phyloP scores from a whole-genome alignment of 306 rosid species.

The Coriaria nepalensis region DNA sequence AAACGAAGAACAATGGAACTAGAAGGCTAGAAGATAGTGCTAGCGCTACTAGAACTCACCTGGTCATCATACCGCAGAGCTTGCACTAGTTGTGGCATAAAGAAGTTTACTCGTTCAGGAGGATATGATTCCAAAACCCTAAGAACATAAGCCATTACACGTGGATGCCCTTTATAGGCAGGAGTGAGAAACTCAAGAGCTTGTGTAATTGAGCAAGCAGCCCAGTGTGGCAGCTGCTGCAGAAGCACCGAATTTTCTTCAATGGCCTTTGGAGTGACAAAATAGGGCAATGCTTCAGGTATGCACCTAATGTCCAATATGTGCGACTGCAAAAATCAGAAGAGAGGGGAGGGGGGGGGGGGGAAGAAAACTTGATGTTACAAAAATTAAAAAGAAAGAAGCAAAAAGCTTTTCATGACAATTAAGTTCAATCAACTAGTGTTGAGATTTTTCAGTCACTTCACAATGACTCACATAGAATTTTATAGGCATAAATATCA shows the following conservation, averaged over 20 bases:
- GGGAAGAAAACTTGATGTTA: too few relatives aligned
- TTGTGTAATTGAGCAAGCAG: slow-evolving; percentile 94
- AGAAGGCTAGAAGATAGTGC: too few relatives aligned
- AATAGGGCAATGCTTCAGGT: slow-evolving; percentile 93
- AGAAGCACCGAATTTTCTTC: slow-evolving; percentile 89
- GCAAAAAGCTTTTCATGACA: too few relatives aligned
- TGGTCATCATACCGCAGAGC: slow-evolving; percentile 88
- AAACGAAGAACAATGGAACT: neutral
- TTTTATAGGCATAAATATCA: too few relatives aligned
- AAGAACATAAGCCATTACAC: slow-evolving; percentile 95
- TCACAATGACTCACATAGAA: too few relatives aligned
- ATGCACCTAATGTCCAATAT: slow-evolving; percentile 72
- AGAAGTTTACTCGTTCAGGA: slow-evolving; percentile 83
- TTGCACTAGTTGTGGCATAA: slow-evolving; percentile 98
- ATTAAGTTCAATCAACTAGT: too few relatives aligned
- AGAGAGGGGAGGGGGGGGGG: too few relatives aligned
- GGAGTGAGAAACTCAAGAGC: slow-evolving; percentile 93
- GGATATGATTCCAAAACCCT: slow-evolving; percentile 97
- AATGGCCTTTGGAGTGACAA: slow-evolving; percentile 81
- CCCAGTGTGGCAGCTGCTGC: slow-evolving; percentile 99
- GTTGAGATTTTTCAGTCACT: too few relatives aligned
- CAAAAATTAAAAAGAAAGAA: too few relatives aligned
- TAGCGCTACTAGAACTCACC: slow-evolving; percentile 29
- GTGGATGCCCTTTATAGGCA: slow-evolving; percentile 91
- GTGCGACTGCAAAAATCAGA: slow-evolving; percentile 40